These are phyloP conservation scores for Trichoderma orchidacearum DNA, from an alignment of 495 filamentous ascomycete species.

Conservation along the genomic window DNA sequence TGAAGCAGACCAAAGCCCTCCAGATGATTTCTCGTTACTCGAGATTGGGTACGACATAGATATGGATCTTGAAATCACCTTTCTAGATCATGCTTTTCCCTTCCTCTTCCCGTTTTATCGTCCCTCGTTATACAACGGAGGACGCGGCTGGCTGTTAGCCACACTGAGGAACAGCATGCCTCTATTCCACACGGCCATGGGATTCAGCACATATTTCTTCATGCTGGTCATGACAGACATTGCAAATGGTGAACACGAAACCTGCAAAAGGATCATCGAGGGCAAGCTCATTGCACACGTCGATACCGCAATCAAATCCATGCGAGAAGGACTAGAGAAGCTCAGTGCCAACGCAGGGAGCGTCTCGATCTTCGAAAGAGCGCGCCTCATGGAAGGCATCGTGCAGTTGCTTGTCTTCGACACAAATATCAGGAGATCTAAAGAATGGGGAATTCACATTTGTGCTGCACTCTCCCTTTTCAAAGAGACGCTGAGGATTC, in stretches of 20 bases:
- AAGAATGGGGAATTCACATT: slow-evolving; percentile 36
- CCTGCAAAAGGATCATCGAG: slow-evolving; percentile 14
- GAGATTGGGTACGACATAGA: slow-evolving; percentile 4
- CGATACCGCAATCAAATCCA: slow-evolving; percentile 22
- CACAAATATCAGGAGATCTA: slow-evolving; percentile 23
- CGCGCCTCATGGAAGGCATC: slow-evolving; percentile 35
- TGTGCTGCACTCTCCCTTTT: slow-evolving; percentile 33
- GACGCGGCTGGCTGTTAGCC: slow-evolving; percentile 36
- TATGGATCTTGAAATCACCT: slow-evolving; percentile 26
- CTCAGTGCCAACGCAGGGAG: slow-evolving; percentile 18
- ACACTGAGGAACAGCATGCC: slow-evolving; percentile 34
- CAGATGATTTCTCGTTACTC: background rate
- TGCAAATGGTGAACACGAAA: slow-evolving; percentile 3
- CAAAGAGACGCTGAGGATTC: slow-evolving; percentile 12
- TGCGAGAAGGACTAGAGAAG: slow-evolving; percentile 25
- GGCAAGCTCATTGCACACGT: slow-evolving; percentile 22
- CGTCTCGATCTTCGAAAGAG: slow-evolving; percentile 13
- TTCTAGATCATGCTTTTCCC: slow-evolving; percentile 37
- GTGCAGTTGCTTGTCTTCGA: slow-evolving; percentile 39
- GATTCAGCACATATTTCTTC: slow-evolving; percentile 36
- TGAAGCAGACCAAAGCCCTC: background rate
- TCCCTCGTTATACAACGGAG: slow-evolving; percentile 29
- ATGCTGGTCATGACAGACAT: slow-evolving; percentile 13
- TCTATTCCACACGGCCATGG: slow-evolving; percentile 29
- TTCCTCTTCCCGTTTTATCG: slow-evolving; percentile 43